A percentile compares a stretch with the other conserved stretches of the same genome.
phyloP scores from a whole-genome alignment of 768 basidiomycete species.

The Dictyophora rubrovolvata region DNA sequence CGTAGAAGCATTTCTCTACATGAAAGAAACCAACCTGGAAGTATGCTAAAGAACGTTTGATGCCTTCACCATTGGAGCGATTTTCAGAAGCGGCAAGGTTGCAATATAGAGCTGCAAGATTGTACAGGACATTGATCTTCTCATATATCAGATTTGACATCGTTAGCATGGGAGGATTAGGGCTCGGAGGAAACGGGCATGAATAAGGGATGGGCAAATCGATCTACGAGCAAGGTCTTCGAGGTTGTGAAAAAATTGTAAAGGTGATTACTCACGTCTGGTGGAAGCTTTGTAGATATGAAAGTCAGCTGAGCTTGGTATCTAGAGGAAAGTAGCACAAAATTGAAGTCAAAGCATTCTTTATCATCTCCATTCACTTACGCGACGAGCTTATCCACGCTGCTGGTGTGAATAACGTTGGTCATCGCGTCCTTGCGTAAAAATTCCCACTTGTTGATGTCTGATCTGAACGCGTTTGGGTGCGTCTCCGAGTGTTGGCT shows the following conservation, averaged over 20 bases:
- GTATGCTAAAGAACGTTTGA: conserved; percentile 63
- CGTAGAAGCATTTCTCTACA: not conserved
- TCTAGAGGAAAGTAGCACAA: conserved; percentile 31
- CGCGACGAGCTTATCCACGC: conserved; percentile 44
- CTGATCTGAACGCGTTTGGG: conserved; percentile 75
- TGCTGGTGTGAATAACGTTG: conserved; percentile 44
- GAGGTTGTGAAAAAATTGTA: not conserved
- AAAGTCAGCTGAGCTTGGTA: conserved; percentile 88
- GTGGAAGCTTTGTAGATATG: conserved; percentile 74
- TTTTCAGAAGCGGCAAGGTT: conserved; percentile 66
- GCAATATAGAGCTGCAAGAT: conserved; percentile 78
- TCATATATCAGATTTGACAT: conserved; percentile 76
- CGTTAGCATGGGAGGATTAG: conserved; percentile 38
- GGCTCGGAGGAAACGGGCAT: conserved; percentile 51
- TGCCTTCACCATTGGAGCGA: conserved; percentile 63
- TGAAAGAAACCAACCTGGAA: conserved; percentile 48
- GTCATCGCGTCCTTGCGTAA: conserved; percentile 50
- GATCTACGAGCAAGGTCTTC: conserved; percentile 36
- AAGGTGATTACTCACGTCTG: conserved; percentile 43
- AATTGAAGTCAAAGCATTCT: not conserved
- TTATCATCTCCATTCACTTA: conserved; percentile 27
- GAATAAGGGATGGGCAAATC: conserved; percentile 64
- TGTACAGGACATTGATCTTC: conserved; percentile 68
- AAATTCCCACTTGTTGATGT: conserved; percentile 60
- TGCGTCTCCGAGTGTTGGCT: conserved; percentile 54